Evolutionary conservation across 1,284 basidiomycete species (phyloP), one percentile per base, ranked within the genome.

Genomic region (Rugosomyces carneus): DNA sequence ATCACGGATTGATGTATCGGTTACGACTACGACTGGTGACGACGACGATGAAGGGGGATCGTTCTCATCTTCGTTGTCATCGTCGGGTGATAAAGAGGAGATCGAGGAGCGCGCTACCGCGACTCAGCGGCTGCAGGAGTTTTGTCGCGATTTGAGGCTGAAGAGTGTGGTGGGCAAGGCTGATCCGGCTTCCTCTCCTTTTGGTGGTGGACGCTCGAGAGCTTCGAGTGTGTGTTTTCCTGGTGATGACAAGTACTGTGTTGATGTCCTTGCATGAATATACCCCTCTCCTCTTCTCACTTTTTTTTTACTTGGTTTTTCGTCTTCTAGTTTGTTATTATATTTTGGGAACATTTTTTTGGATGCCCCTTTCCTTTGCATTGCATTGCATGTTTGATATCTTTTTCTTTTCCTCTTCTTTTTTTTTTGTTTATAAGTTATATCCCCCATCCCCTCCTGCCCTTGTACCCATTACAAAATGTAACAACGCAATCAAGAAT

Each of bases 121-220:
- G 5, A 64, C 67, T 5, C 58, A 62, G 50, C 58, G 62, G n/a
- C 60, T 75, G 6, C 67, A 72, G 53, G 65, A 64, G 11, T 66
- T 72, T 37, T 75, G 72, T 53, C 55, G 62, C 9, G 67, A 72
- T 47, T 57, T 73, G 16, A 55, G 58, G 16, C 56, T 73, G 20
- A 55, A 63, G 9, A 68, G 68, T 51, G 53, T 56, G 27, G 61
- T 69, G 34, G 61, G 55, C 24, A 63, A 59, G 42, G 41, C 49
- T 18, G 31, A 23, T 32, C 26, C 49, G 2, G 47, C 46, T 29
- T 23, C 53, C 36, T 20, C 37, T 31, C 38, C 43, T 18, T 13
- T 42, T 32, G 27, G 27, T 21, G 48, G 44, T 21, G 34, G 36
- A 20, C 48, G 23, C 10, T 36, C 34, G 20, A 41, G 53, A 27